Evolutionary conservation across 2,329 filamentous ascomycete species (phyloP).

Genomic region (Claviceps fusiformis): DNA sequence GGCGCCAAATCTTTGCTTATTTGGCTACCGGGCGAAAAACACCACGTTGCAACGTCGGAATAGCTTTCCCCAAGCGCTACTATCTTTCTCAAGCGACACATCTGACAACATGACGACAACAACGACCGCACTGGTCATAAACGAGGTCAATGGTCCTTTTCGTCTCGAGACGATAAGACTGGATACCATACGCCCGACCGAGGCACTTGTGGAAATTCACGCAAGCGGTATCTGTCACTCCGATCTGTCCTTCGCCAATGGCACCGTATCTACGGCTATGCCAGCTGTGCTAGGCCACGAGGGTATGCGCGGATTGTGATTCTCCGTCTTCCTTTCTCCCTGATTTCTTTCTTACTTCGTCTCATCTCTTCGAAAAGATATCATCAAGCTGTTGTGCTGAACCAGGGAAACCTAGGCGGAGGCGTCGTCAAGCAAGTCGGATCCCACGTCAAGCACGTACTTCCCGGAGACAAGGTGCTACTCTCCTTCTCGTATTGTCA

Average conservation of each 20-base stretch:
- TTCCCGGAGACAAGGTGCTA: background rate
- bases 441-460: background rate
- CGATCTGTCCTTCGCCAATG: background rate
- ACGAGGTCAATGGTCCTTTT: background rate
- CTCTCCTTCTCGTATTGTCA: conserved; percentile 1
- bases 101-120: background rate
- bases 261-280: background rate
- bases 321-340: background rate
- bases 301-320: background rate
- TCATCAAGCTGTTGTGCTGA: background rate
- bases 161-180: background rate
- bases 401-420: background rate
- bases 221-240: conserved; percentile 3
- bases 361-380: background rate
- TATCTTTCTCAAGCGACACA: background rate
- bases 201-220: conserved; percentile 1
- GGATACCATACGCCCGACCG: background rate
- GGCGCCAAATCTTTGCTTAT: no score
- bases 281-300: conserved; percentile 2
- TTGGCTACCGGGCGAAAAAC: no score
- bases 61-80: background rate
- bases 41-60: background rate
- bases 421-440: background rate
- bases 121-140: background rate
- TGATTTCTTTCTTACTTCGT: no score